Conservation (phyloP, 2,329 filamentous ascomycete species). For the Torrubiella hemipterigena region DNA sequence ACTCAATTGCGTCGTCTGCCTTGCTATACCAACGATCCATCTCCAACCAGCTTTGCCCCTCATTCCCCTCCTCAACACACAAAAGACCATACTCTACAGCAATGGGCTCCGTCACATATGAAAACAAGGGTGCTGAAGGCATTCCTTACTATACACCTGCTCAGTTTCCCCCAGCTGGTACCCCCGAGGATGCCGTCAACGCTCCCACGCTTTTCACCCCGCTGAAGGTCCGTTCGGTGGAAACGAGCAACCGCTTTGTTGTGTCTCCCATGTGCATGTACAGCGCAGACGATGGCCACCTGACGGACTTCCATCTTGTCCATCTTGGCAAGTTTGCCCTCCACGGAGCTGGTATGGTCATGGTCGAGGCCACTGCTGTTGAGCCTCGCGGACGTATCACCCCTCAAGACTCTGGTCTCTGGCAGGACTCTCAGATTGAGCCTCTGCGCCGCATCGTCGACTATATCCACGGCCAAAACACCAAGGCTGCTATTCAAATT, state of each 20-base stretch:
- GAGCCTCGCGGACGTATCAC: conserved; percentile 70
- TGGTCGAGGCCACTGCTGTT: conserved; percentile 71
- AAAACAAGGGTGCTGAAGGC: conserved; percentile 28
- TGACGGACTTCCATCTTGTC: conserved; percentile 70
- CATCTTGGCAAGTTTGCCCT: conserved; percentile 71
- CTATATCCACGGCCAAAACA: conserved; percentile 67
- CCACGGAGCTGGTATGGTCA: conserved; percentile 60
- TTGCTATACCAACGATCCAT: too few relatives aligned
- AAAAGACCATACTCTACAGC: background rate
- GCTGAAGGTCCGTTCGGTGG: conserved; percentile 38
- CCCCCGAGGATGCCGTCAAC: conserved; percentile 24
- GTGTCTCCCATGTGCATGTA: conserved; percentile 53
- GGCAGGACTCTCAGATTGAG: conserved; percentile 72
- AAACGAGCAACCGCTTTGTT: conserved; percentile 43
- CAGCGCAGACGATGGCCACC: conserved; percentile 49
- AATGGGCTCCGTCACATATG: conserved; percentile 5
- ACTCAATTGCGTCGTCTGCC: too few relatives aligned
- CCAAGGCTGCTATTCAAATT: conserved; percentile 69
- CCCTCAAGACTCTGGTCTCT: conserved; percentile 67
- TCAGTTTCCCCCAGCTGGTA: conserved; percentile 38
- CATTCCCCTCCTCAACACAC: background rate
- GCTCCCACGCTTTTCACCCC: conserved; percentile 45
- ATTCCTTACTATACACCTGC: conserved; percentile 42
- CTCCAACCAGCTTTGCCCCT: too few relatives aligned
- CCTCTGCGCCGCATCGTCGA: conserved; percentile 60